A percentile compares a stretch with the other conserved stretches of the same genome.
phyloP scores from a whole-genome alignment of 2,329 filamentous ascomycete species.

The Cercospora sp. region DNA sequence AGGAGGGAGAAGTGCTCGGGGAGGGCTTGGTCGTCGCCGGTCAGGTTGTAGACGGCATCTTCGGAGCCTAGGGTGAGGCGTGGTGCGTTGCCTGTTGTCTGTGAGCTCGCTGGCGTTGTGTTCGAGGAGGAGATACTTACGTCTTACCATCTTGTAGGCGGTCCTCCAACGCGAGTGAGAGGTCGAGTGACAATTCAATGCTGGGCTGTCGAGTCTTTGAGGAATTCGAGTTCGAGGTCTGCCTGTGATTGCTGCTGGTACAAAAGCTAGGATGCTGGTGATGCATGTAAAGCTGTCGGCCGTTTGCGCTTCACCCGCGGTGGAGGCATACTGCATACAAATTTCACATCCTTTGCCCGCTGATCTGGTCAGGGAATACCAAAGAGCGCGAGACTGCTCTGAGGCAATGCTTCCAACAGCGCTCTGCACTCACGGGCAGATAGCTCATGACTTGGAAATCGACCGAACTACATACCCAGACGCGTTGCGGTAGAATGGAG shows the following conservation, averaged over 20 bases:
- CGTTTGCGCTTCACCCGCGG: not conserved
- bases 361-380: not conserved
- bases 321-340: not conserved
- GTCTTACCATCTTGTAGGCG: not conserved
- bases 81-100: not conserved
- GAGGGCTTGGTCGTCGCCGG: not conserved
- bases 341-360: not conserved
- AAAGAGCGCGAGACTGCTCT: no score
- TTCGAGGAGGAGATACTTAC: not conserved
- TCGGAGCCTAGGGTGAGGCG: not conserved
- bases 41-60: not conserved
- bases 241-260: not conserved
- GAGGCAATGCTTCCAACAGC: no score
- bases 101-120: not conserved
- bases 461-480: no score
- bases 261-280: not conserved
- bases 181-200: not conserved
- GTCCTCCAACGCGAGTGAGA: no score
- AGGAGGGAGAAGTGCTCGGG: not conserved
- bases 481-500: no score
- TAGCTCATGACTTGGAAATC: no score
- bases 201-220: not conserved
- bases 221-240: not conserved
- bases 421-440: no score
- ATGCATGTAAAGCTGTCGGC: not conserved